Evolutionary conservation across 257 asterid species (phyloP), one percentile per base, ranked within the genome.

Genomic region (Solanum gracilifrons): DNA sequence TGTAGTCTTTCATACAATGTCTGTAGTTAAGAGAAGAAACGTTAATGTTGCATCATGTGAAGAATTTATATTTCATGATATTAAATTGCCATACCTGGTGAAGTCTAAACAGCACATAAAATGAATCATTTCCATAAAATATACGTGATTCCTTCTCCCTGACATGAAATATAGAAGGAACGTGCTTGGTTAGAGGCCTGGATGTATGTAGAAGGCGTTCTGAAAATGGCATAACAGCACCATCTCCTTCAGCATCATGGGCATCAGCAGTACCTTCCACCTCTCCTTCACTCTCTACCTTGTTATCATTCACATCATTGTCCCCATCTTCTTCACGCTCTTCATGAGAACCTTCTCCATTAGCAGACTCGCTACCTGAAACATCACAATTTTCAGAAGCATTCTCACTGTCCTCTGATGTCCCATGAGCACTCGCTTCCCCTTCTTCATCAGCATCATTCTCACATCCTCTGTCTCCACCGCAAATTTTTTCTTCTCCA

Each of bases 101-200:
- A 90, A 95, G 98, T 95, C 97, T 92, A 89, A 95, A 94, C 85
- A 97, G 94, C 88, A 94, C 89, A 91, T 97, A 97, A 92, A 95
- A 92, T 74, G 98, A 93, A 90, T 95, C 95, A 48, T 93, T 97
- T 89, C 98, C 99, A 75, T 95, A 97, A 88, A 95, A 95, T 84
- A 95, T 88, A 74, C 82, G 89, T 73, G 90, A 89, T 64, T 87
- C 90, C 90, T 86, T 90, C 85, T 91, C 94, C 89, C 80, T 91
- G 90, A 88, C 95, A 68, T 82, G 92, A 87, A 89, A 64, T 84
- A 87, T 90, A 60, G 18, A 73, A 68, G 94, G 92, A 86, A 90
- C 79, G 48, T 89, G 92, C 88, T 90, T 62, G 25, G 89, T 88
- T 51, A 97, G 93, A 84, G 99, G 99, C 93, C 92, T 95, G 55